These are phyloP conservation scores for Suillus ampliporus DNA, from an alignment of 768 basidiomycete species.

Conservation along the genomic window DNA sequence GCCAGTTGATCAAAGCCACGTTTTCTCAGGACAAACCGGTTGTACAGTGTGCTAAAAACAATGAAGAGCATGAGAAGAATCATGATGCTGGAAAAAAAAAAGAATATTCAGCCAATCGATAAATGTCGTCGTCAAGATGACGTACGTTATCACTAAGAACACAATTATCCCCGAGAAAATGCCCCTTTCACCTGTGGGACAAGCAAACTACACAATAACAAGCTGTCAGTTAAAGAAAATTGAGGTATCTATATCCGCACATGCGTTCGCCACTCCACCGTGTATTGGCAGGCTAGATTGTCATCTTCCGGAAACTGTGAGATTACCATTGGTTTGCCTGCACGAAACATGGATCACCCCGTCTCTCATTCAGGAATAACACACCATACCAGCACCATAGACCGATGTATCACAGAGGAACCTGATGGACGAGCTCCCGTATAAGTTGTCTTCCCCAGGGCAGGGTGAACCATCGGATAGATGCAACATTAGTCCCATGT, in stretches of 20 bases:
- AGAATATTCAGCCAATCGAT: not conserved
- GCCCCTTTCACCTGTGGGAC: conserved; percentile 65
- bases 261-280: conserved; percentile 85
- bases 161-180: conserved; percentile 57
- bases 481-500: conserved; percentile 58
- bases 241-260: conserved; percentile 46
- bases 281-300: conserved; percentile 73
- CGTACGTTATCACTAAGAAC: conserved; percentile 65
- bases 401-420: conserved; percentile 79
- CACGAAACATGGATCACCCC: not conserved
- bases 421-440: conserved; percentile 70
- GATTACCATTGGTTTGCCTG: conserved; percentile 59
- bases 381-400: conserved; percentile 51
- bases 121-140: conserved; percentile 18
- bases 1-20: conserved; percentile 79
- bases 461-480: conserved; percentile 72
- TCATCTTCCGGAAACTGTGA: conserved; percentile 69
- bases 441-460: conserved; percentile 44
- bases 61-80: conserved; percentile 68
- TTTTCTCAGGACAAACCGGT: conserved; percentile 74
- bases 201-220: conserved; percentile 59
- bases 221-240: not conserved
- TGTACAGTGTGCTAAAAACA: conserved; percentile 74
- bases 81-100: conserved; percentile 48
- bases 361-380: not conserved